These are phyloP conservation scores for Plantago lanceolata DNA, from an alignment of 305 asterid species.

Conservation along the genomic window DNA sequence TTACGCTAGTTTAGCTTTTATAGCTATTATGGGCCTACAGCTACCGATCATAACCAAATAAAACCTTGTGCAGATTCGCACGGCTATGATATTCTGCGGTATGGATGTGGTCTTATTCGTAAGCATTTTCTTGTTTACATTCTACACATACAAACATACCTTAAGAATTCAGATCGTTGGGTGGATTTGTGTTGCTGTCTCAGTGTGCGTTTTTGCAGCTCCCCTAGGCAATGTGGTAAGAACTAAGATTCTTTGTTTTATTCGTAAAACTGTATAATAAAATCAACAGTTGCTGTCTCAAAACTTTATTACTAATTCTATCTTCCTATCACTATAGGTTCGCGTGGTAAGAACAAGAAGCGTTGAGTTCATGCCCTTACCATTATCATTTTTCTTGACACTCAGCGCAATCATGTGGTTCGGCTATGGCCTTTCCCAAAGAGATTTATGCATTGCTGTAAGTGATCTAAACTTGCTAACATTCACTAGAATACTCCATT, in stretches of 20 bases:
- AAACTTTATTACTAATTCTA: neutral
- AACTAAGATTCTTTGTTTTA: too few relatives aligned
- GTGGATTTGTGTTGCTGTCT: conserved; percentile 62
- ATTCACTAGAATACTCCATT: neutral
- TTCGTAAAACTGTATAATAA: neutral
- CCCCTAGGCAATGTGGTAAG: conserved; percentile 67
- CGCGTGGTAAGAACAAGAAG: conserved; percentile 67
- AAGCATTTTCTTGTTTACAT: conserved; percentile 33
- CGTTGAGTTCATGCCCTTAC: conserved; percentile 71
- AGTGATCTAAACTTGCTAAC: conserved; percentile 18
- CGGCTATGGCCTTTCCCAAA: conserved; percentile 44
- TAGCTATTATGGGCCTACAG: too few relatives aligned
- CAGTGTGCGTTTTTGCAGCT: conserved; percentile 59
- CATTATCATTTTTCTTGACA: conserved; percentile 63
- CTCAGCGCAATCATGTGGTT: conserved; percentile 71
- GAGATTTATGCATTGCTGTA: conserved; percentile 64
- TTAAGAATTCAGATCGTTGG: conserved; percentile 45
- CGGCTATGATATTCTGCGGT: conserved; percentile 36
- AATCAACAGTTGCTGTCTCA: neutral
- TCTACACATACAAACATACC: conserved; percentile 29
- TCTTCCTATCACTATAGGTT: conserved; percentile 31
- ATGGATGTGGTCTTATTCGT: conserved; percentile 47
- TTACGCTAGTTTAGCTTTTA: too few relatives aligned
- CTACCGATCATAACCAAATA: neutral
- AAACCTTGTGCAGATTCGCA: conserved; percentile 28